Evolutionary conservation across 2,329 filamentous ascomycete genomes (phyloP).

Genomic region (Apiospora phragmitis): DNA sequence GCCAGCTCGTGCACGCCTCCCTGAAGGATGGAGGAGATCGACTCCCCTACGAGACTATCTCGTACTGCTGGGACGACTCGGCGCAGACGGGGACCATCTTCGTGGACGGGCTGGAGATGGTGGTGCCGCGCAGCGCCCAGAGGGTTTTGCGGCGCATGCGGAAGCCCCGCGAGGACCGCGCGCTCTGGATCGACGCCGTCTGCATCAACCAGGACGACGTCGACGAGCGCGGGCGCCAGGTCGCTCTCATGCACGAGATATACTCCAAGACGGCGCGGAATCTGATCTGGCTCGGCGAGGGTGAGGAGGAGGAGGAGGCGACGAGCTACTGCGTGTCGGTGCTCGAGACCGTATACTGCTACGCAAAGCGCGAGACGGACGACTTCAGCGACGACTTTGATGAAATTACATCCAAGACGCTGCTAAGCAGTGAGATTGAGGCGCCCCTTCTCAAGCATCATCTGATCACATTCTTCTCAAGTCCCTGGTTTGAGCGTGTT

Average conservation of each 20-base stretch:
- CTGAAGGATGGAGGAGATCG: not conserved
- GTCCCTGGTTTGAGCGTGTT: not conserved
- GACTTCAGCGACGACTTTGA: not conserved
- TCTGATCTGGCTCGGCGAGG: not conserved
- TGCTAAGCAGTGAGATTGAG: not conserved
- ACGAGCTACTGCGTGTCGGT: not conserved
- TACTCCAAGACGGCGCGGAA: not conserved
- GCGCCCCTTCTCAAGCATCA: not conserved
- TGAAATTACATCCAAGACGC: not conserved
- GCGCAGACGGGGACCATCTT: not conserved
- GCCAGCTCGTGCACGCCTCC: not conserved
- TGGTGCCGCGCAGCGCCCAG: not conserved
- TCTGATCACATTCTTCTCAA: not conserved
- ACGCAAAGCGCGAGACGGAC: not conserved
- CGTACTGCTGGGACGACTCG: not conserved
- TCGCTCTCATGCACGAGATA: not conserved
- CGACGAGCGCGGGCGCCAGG: not conserved
- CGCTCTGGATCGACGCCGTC: constrained; percentile 3
- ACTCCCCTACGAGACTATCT: not conserved
- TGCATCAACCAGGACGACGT: constrained; percentile 5
- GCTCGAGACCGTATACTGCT: not conserved
- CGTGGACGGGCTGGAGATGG: not conserved
- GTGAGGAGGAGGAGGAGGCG: too few relatives aligned
- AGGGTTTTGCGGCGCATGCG: not conserved
- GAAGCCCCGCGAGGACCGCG: not conserved